A percentile compares a stretch with the other conserved stretches of the same genome.
phyloP scores from a whole-genome alignment of 106 monocot genomes.

The Dendrobium nobile region DNA sequence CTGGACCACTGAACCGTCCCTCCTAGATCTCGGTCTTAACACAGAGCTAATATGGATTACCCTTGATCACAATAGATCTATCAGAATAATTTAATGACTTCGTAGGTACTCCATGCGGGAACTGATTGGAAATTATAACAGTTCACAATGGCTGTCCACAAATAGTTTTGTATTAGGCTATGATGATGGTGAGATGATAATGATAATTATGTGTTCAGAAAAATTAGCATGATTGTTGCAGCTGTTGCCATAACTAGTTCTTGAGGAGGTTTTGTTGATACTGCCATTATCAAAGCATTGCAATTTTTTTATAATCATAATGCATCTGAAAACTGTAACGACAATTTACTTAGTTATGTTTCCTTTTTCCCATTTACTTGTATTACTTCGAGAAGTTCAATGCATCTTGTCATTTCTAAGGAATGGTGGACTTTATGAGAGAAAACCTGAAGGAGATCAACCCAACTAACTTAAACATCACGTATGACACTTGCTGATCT shows the following conservation, averaged over 20 bases:
- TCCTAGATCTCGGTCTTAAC: no score
- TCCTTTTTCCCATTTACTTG: neutral
- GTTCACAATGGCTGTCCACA: no score
- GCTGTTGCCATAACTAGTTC: neutral
- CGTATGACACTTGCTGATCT: constrained; percentile 73
- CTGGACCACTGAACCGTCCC: no score
- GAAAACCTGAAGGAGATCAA: constrained; percentile 77
- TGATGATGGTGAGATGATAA: neutral
- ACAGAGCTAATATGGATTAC: no score
- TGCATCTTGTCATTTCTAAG: constrained; percentile 21
- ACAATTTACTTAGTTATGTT: neutral
- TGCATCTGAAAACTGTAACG: neutral
- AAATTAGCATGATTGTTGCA: neutral
- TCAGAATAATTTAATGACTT: neutral
- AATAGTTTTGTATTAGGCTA: no score
- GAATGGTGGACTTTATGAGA: constrained; percentile 62
- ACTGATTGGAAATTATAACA: no score
- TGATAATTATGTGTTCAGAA: neutral
- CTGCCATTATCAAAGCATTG: neutral
- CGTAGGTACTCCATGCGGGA: neutral
- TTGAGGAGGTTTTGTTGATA: neutral
- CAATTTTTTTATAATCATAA: constrained; percentile 6
- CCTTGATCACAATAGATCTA: no score
- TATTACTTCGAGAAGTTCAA: neutral
- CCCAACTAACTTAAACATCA: constrained; percentile 50